Percentiles rank a stretch among this genome's conserved stretches.
Evolutionary conservation across 148 eudicot species (phyloP).

Genomic region (Euryodendron excelsum): DNA sequence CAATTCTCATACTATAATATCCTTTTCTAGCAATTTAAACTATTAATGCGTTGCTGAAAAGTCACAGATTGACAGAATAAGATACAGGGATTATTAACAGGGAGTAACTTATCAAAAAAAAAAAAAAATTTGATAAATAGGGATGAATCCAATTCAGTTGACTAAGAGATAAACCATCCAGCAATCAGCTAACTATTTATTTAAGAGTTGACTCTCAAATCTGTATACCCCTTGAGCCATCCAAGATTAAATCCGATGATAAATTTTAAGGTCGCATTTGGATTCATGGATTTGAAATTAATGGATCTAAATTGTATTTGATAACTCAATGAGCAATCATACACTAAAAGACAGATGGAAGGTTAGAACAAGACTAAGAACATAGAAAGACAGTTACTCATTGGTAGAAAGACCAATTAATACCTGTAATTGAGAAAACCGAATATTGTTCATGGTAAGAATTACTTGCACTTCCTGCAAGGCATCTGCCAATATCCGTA

Average conservation of each 20-base stretch:
- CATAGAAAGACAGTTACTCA: background rate
- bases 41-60: background rate
- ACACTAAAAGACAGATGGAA: too few species aligned
- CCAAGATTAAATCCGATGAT: background rate
- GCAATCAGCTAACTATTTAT: slow-evolving; percentile 7
- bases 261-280: background rate
- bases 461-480: slow-evolving; percentile 52
- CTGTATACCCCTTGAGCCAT: background rate
- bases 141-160: too few species aligned
- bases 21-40: background rate
- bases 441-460: slow-evolving; percentile 69
- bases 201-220: background rate
- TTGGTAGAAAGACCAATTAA: background rate
- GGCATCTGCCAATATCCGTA: slow-evolving; percentile 53
- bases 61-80: too few species aligned
- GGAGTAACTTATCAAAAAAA: too few species aligned
- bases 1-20: background rate
- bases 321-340: too few species aligned
- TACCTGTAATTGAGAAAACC: slow-evolving; percentile 91
- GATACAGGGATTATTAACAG: too few species aligned
- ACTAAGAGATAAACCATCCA: background rate
- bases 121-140: too few species aligned
- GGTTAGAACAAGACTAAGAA: too few species aligned
- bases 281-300: too few species aligned
- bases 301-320: too few species aligned